These are phyloP conservation scores for Arthrinium phaeospermum DNA, from an alignment of 2,329 filamentous ascomycete species.

Conservation along the genomic window DNA sequence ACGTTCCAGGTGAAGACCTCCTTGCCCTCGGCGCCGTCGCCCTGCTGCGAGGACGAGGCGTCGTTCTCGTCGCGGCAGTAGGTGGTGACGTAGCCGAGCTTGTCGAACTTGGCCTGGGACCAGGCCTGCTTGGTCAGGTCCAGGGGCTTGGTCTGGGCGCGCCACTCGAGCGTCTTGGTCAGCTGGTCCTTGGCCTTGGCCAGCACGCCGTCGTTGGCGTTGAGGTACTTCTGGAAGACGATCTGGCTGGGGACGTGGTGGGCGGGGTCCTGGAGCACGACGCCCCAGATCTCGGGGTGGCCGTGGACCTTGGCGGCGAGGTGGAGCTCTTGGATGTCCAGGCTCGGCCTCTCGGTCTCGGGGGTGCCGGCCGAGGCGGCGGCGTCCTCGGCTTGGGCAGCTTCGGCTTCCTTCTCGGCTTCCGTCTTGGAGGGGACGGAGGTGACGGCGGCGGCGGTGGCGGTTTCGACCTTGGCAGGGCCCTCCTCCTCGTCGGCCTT, in stretches of 20 bases:
- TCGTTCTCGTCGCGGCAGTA: constrained; percentile 48
- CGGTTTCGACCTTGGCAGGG: neutral
- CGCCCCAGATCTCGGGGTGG: constrained; percentile 86
- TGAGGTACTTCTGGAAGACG: constrained; percentile 90
- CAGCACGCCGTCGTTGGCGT: constrained; percentile 82
- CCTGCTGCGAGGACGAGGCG: constrained; percentile 21
- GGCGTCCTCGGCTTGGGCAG: neutral
- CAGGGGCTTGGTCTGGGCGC: constrained; percentile 75
- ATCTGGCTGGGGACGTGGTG: constrained; percentile 77
- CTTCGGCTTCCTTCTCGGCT: neutral
- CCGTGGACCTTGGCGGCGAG: constrained; percentile 39
- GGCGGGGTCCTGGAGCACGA: constrained; percentile 62
- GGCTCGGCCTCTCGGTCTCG: too few species aligned
- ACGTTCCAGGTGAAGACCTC: constrained; percentile 90
- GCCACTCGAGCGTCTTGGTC: constrained; percentile 79
- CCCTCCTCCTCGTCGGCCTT: neutral
- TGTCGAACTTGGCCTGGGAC: constrained; percentile 72
- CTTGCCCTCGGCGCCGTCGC: constrained; percentile 42
- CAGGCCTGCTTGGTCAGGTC: constrained; percentile 70
- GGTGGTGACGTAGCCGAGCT: constrained; percentile 81
- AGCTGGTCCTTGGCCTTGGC: constrained; percentile 80
- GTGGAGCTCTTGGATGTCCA: constrained; percentile 38
- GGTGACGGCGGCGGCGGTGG: neutral
- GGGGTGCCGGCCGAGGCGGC: too few species aligned
- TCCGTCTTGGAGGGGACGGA: neutral